Conservation (phyloP, 495 filamentous ascomycete genomes). For the Cudoniella acicularis region DNA sequence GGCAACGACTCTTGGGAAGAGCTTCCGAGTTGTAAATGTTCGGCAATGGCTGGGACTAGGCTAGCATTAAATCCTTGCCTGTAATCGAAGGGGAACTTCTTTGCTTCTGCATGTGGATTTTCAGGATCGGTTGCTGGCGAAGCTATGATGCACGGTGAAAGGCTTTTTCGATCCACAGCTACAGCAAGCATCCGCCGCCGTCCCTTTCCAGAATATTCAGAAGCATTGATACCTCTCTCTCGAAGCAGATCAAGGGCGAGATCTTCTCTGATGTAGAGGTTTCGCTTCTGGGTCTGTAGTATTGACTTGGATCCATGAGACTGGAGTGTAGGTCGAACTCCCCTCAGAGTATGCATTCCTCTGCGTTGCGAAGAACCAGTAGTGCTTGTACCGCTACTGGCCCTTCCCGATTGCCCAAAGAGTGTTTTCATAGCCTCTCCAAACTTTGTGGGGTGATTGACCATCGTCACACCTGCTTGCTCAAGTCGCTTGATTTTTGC, state of each 20-base stretch:
- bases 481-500: conserved; percentile 67
- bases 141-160: conserved; percentile 65
- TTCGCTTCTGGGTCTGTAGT: conserved; percentile 41
- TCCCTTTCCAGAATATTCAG: conserved; percentile 35
- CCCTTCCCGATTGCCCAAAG: conserved; percentile 31
- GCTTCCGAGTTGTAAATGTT: conserved; percentile 48
- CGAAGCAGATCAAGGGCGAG: conserved; percentile 59
- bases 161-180: conserved; percentile 59
- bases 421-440: conserved; percentile 65
- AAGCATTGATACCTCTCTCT: conserved; percentile 44
- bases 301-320: not conserved
- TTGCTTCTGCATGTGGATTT: conserved; percentile 30
- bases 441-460: conserved; percentile 79
- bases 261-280: conserved; percentile 54
- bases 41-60: conserved; percentile 39
- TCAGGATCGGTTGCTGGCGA: conserved; percentile 44
- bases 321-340: conserved; percentile 7
- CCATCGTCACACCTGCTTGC: conserved; percentile 67
- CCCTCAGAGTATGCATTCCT: conserved; percentile 46
- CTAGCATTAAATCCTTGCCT: conserved; percentile 29
- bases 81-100: conserved; percentile 63
- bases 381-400: conserved; percentile 26
- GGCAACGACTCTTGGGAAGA: conserved; percentile 37
- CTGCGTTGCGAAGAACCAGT: conserved; percentile 37
- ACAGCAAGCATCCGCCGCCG: conserved; percentile 49